Conservation (phyloP, 1,139 yeast genomes). For the Kodamaea suecica region DNA sequence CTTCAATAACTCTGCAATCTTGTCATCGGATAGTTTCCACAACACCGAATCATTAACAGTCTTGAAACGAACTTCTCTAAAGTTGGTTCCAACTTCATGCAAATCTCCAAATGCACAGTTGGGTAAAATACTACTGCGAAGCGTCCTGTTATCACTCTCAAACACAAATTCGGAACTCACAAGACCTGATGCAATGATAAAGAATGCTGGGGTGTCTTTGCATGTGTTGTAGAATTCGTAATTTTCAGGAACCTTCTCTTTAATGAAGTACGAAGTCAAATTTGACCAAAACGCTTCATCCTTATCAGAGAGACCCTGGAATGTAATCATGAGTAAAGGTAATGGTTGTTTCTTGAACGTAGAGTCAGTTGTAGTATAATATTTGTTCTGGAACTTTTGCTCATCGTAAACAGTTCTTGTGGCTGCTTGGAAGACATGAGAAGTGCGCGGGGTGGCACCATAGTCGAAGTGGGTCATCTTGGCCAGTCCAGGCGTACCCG, state of each 20-base stretch:
- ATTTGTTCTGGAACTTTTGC: slow-evolving; percentile 33
- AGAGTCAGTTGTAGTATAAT: slow-evolving; percentile 25
- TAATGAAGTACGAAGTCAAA: slow-evolving; percentile 50
- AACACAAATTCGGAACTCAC: slow-evolving; percentile 58
- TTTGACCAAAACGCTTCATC: slow-evolving; percentile 66
- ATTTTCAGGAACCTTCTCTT: slow-evolving; percentile 48
- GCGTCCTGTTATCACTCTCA: slow-evolving; percentile 52
- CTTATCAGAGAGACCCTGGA: slow-evolving; percentile 61
- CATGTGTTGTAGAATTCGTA: slow-evolving; percentile 48
- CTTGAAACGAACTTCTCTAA: slow-evolving; percentile 45
- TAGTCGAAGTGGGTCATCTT: slow-evolving; percentile 16
- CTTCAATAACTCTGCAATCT: slow-evolving; percentile 43
- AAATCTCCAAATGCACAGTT: slow-evolving; percentile 87
- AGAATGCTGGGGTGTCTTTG: slow-evolving; percentile 42
- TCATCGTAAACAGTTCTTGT: slow-evolving; percentile 47
- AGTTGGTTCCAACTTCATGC: slow-evolving; percentile 30
- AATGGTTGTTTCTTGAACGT: slow-evolving; percentile 56
- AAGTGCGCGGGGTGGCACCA: slow-evolving; percentile 61
- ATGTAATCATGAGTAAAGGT: slow-evolving; percentile 64
- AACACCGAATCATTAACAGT: slow-evolving; percentile 56
- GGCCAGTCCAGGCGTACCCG: slow-evolving; percentile 5
- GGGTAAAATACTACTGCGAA: slow-evolving; percentile 80
- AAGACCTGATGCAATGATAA: slow-evolving; percentile 77
- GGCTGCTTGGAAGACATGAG: slow-evolving; percentile 62
- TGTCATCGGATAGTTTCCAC: slow-evolving; percentile 63